These are phyloP conservation scores for Acacia acuminata DNA, from an alignment of 306 rosid genomes.

Conservation along the genomic window DNA sequence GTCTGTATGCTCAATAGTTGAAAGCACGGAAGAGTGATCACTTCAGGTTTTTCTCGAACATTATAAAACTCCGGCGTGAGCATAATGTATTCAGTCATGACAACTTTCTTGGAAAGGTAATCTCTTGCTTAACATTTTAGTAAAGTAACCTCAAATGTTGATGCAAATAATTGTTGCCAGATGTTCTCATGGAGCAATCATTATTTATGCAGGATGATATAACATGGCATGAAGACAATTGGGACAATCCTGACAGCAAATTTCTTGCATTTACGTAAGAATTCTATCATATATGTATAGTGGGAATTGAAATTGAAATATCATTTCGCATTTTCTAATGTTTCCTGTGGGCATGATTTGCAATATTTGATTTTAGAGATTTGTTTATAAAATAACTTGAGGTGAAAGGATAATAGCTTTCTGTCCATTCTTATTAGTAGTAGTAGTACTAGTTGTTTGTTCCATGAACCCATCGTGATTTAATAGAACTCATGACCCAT, in stretches of 20 bases:
- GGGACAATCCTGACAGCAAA: constrained; percentile 78
- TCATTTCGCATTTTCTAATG: neutral
- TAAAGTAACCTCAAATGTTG: constrained; percentile 5
- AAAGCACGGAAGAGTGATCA: constrained; percentile 60
- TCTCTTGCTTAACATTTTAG: constrained; percentile 26
- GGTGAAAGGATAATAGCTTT: neutral
- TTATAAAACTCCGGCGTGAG: constrained; percentile 63
- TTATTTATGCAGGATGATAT: constrained; percentile 64
- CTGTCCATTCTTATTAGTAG: neutral
- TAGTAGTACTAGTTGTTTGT: neutral
- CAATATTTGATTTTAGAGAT: neutral
- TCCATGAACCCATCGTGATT: neutral
- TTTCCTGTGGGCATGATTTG: neutral
- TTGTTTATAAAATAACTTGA: neutral
- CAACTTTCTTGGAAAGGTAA: constrained; percentile 68
- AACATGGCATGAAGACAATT: constrained; percentile 95
- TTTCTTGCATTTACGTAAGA: constrained; percentile 97
- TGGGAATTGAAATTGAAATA: constrained; percentile 22
- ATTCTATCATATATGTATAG: neutral
- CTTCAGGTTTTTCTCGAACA: constrained; percentile 83
- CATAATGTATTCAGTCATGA: constrained; percentile 63
- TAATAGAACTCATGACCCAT: neutral
- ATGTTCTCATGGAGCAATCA: constrained; percentile 28
- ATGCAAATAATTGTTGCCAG: constrained; percentile 3
- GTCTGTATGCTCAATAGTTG: constrained; percentile 54